Conservation (phyloP, 257 asterid genomes). For the Lantana camara region DNA sequence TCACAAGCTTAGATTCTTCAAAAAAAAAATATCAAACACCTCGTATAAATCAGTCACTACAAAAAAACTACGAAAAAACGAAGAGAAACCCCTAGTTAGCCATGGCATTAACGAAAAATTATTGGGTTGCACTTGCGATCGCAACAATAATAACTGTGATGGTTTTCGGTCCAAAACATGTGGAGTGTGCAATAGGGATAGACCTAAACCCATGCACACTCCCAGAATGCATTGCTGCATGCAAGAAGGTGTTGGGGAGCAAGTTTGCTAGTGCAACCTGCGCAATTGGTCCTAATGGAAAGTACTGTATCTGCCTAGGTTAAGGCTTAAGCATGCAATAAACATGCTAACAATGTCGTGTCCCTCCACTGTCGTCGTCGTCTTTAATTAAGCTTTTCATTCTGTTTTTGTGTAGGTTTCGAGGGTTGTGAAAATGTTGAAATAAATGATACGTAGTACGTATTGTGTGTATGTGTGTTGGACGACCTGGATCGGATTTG, state of each 20-base stretch:
- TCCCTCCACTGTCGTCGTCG: no score
- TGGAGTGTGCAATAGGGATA: slow-evolving; percentile 57
- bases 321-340: not conserved
- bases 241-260: slow-evolving; percentile 41
- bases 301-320: slow-evolving; percentile 58
- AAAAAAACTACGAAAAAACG: no score
- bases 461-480: no score
- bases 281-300: slow-evolving; percentile 51
- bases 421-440: no score
- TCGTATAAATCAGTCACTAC: not conserved
- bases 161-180: slow-evolving; percentile 36
- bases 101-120: slow-evolving; percentile 18
- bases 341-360: no score
- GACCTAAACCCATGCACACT: slow-evolving; percentile 53
- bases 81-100: not conserved
- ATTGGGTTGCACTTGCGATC: slow-evolving; percentile 17
- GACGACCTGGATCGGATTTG: no score
- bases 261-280: slow-evolving; percentile 53
- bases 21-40: not conserved
- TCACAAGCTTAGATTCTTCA: not conserved
- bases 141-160: slow-evolving; percentile 13
- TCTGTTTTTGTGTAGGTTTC: no score
- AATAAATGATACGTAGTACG: no score
- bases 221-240: slow-evolving; percentile 49
- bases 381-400: no score